These are phyloP conservation scores for Mrakia gelida DNA, from an alignment of 768 basidiomycete species.

Conservation along the genomic window DNA sequence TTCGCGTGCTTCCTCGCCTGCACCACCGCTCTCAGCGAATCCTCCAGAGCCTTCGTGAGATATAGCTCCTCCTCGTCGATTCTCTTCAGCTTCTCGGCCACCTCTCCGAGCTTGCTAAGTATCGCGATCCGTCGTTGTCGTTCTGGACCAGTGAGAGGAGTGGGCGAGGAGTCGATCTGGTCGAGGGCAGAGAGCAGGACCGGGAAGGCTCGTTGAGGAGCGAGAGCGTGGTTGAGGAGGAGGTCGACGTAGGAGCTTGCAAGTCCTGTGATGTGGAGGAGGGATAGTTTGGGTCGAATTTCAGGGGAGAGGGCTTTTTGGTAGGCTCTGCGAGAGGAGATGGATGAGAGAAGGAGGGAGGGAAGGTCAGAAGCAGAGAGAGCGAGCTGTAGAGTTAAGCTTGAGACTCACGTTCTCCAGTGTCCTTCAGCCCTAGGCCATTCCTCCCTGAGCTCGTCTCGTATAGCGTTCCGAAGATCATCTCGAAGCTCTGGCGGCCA, in stretches of 20 bases:
- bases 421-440: not conserved
- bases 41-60: constrained; percentile 4
- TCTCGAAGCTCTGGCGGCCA: constrained; percentile 24
- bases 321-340: constrained; percentile 2
- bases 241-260: constrained; percentile 9
- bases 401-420: not conserved
- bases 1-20: not conserved
- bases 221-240: constrained; percentile 2
- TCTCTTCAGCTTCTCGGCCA: constrained; percentile 18
- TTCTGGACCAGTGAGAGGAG: constrained; percentile 13
- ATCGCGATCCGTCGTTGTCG: constrained; percentile 22
- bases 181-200: constrained; percentile 17
- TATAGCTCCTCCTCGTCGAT: constrained; percentile 20
- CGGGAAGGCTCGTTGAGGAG: constrained; percentile 20
- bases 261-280: constrained; percentile 29
- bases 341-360: not conserved
- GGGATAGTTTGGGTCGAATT: constrained; percentile 9
- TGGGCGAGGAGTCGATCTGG: not conserved
- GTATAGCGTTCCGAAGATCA: constrained; percentile 4
- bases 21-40: constrained; percentile 11
- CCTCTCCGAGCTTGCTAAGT: constrained; percentile 22
- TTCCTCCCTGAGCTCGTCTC: constrained; percentile 4
- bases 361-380: not conserved
- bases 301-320: not conserved
- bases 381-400: too few species aligned